Conservation (phyloP, 345 rosid genomes). For the Ceriops decandra region DNA sequence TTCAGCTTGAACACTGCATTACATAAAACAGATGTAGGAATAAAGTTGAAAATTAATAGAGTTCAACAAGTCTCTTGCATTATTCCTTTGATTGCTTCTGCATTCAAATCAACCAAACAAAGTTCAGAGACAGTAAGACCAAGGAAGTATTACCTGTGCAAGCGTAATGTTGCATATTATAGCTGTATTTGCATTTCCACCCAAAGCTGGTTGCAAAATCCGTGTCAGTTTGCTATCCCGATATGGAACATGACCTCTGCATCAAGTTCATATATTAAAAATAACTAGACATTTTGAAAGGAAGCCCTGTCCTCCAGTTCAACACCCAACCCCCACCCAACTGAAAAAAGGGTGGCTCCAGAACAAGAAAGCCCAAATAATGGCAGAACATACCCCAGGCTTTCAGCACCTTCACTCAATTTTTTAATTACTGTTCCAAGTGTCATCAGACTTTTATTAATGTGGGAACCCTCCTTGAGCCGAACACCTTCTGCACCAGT, state of each 20-base stretch:
- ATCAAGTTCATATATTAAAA: slow-evolving; percentile 14
- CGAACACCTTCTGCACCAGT: slow-evolving; percentile 99
- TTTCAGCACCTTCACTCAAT: slow-evolving; percentile 94
- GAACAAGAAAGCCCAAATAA: slow-evolving; percentile 1
- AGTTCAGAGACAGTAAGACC: background rate
- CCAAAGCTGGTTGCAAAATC: slow-evolving; percentile 92
- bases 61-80: too few species aligned
- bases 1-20: background rate
- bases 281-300: background rate
- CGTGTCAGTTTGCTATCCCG: slow-evolving; percentile 98
- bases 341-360: too few species aligned
- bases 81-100: too few species aligned
- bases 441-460: slow-evolving; percentile 94
- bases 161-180: slow-evolving; percentile 95
- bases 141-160: slow-evolving; percentile 60
- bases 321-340: background rate
- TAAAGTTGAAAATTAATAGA: background rate
- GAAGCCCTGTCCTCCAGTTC: too few species aligned
- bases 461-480: slow-evolving; percentile 94
- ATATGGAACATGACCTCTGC: slow-evolving; percentile 94
- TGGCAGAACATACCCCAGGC: slow-evolving; percentile 63
- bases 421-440: slow-evolving; percentile 94
- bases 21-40: background rate
- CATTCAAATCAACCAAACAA: background rate
- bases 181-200: slow-evolving; percentile 99